phyloP scores from a whole-genome alignment of 1,284 basidiomycete genomes.

The Cryptococcus sp. region DNA sequence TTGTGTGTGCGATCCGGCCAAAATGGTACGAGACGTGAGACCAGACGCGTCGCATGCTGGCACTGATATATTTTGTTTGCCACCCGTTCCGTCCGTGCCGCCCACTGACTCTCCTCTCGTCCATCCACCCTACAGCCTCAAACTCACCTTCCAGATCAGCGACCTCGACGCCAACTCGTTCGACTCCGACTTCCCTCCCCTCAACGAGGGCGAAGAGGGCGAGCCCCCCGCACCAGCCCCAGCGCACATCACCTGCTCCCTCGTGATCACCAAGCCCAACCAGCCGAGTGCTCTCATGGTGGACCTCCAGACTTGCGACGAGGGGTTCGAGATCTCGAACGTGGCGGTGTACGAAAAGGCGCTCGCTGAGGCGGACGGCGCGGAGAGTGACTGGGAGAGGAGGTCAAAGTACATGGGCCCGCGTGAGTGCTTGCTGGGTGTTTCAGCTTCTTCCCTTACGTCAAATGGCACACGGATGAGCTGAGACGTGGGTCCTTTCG shows the following conservation, averaged over 20 bases:
- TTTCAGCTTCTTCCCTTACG: not conserved
- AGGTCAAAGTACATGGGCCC: constrained; percentile 90
- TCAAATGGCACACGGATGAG: not conserved
- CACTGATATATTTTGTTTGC: no score
- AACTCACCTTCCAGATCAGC: constrained; percentile 50
- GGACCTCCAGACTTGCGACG: constrained; percentile 78
- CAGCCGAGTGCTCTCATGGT: constrained; percentile 65
- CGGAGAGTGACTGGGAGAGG: constrained; percentile 90
- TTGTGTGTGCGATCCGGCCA: not conserved
- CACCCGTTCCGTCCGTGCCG: no score
- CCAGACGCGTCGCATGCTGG: not conserved
- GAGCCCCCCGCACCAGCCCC: constrained; percentile 48
- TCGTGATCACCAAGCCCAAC: constrained; percentile 72
- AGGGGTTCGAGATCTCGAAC: constrained; percentile 81
- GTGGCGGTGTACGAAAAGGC: constrained; percentile 76
- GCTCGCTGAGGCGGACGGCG: constrained; percentile 71
- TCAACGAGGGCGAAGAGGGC: constrained; percentile 6
- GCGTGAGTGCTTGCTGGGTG: constrained; percentile 51
- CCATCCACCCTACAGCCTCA: constrained; percentile 34
- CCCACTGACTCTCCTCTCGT: constrained; percentile 4
- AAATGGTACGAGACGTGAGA: not conserved
- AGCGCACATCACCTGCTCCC: constrained; percentile 44
- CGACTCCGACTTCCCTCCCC: constrained; percentile 12
- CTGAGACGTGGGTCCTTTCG: not conserved
- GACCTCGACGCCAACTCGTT: constrained; percentile 41